Percentiles rank a stretch among this genome's conserved stretches.
Evolutionary conservation across 2,329 filamentous ascomycete genomes (phyloP).

Genomic region (Pyricularia grisea): DNA sequence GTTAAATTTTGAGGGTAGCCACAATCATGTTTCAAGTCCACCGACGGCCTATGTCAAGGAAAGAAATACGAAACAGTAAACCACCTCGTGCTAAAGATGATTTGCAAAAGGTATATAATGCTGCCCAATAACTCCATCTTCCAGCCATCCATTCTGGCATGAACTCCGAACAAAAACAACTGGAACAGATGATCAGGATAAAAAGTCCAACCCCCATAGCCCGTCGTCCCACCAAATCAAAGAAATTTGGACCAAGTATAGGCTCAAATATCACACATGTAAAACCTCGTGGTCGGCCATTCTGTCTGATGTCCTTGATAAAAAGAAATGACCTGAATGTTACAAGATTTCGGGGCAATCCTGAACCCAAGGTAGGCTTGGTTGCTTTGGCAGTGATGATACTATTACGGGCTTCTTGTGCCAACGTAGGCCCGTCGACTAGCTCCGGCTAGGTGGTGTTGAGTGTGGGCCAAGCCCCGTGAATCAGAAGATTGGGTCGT

Average conservation of each 20-base stretch:
- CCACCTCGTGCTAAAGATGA: background rate
- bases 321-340: background rate
- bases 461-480: background rate
- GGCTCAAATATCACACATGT: background rate
- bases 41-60: background rate
- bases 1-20: background rate
- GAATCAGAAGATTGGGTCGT: background rate
- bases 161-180: background rate
- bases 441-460: background rate
- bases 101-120: background rate
- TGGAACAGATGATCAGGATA: background rate
- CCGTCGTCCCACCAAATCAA: background rate
- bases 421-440: background rate
- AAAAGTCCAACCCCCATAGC: background rate
- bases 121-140: background rate
- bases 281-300: background rate
- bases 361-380: background rate
- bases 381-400: background rate
- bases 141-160: background rate
- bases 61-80: background rate
- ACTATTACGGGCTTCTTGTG: background rate
- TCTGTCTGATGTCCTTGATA: background rate
- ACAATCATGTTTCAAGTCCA: background rate
- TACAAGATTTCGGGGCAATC: background rate
- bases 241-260: background rate